A percentile compares a stretch with the other conserved stretches of the same genome.
Conservation (phyloP, 1,139 yeast genomes). For the Scheffersomyces segobiensis region DNA sequence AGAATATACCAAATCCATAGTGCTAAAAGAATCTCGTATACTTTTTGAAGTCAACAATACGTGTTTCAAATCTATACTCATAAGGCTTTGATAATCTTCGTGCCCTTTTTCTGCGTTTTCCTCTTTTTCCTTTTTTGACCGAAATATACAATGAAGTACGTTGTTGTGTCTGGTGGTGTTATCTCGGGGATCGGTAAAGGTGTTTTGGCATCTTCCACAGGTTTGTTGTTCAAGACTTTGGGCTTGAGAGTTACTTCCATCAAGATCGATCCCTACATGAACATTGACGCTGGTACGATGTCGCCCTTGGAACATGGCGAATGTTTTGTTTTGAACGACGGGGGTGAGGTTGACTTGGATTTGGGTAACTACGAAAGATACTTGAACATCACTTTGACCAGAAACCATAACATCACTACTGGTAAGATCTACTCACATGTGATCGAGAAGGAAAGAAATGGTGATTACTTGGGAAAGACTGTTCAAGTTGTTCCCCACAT, state of each 20-base stretch:
- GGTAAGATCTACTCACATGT: conserved; percentile 96
- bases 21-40: not conserved
- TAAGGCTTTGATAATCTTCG: not conserved
- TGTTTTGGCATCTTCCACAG: conserved; percentile 95
- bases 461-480: conserved; percentile 98
- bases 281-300: conserved; percentile 99
- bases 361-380: conserved; percentile 98
- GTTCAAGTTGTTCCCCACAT: conserved; percentile 98
- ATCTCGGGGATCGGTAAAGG: conserved; percentile 99
- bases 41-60: not conserved
- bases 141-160: conserved; percentile 77
- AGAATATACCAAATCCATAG: not conserved
- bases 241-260: conserved; percentile 96
- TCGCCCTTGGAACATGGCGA: conserved; percentile 99
- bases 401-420: conserved; percentile 94
- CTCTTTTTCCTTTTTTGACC: conserved; percentile 1
- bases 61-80: not conserved
- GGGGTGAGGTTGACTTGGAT: conserved; percentile 98
- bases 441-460: conserved; percentile 91
- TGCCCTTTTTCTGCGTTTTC: not conserved
- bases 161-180: conserved; percentile 98
- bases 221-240: conserved; percentile 86
- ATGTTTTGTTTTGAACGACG: conserved; percentile 95
- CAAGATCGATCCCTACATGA: conserved; percentile 98
- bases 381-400: conserved; percentile 87